Conservation (phyloP, 441 rosid genomes). For the Daphne laureola region DNA sequence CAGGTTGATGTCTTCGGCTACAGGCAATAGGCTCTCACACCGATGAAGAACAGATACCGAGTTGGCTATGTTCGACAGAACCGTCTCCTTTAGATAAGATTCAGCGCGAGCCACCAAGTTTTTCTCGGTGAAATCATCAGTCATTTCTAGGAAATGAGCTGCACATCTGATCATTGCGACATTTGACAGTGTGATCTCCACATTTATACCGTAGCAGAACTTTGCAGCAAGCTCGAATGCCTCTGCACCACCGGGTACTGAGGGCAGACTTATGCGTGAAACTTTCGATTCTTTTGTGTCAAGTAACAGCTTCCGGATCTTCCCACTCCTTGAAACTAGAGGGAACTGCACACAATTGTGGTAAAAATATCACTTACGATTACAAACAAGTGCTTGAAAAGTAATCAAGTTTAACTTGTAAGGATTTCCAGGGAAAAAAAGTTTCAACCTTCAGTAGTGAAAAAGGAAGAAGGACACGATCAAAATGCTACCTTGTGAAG, state of each 20-base stretch:
- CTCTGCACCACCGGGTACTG: constrained; percentile 75
- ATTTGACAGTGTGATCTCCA: constrained; percentile 56
- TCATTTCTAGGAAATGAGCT: constrained; percentile 85
- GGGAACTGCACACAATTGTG: constrained; percentile 54
- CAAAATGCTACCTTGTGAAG: constrained; percentile 67
- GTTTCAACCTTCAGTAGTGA: no score
- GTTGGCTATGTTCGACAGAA: constrained; percentile 58
- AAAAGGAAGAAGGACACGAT: no score
- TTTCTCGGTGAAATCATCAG: constrained; percentile 73
- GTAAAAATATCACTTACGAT: no score
- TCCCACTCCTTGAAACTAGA: constrained; percentile 83
- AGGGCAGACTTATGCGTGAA: constrained; percentile 44
- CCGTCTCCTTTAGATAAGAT: constrained; percentile 47
- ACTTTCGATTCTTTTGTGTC: constrained; percentile 68
- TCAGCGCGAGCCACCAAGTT: constrained; percentile 62
- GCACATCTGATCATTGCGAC: constrained; percentile 62
- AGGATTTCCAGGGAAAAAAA: no score
- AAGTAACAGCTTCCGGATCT: constrained; percentile 51
- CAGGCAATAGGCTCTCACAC: constrained; percentile 63
- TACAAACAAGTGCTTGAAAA: no score
- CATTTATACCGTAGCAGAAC: constrained; percentile 76
- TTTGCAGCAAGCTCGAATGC: constrained; percentile 93
- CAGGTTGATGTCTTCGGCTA: constrained; percentile 69
- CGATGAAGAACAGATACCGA: constrained; percentile 63
- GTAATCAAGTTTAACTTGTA: no score